Evolutionary conservation across 1,284 basidiomycete genomes (phyloP), one percentile per base, ranked within the genome.

Genomic region (Boletus sp.): DNA sequence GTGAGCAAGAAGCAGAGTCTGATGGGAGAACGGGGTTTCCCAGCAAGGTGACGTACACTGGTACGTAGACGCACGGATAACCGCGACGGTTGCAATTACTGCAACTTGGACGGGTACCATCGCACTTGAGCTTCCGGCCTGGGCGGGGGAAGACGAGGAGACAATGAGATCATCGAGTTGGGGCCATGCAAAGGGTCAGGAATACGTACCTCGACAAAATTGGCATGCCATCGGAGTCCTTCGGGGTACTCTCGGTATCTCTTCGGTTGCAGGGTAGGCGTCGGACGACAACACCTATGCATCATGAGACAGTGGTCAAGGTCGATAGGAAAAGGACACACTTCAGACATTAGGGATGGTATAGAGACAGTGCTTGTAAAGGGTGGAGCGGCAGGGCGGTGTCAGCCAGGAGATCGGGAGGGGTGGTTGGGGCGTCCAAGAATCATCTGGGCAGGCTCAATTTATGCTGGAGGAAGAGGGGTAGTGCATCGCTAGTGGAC

Each of bases 91-190:
- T 76, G 68, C 85, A 87, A 65, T 87, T 85, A 49, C 72, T 74
- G 68, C 85, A 87, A 31, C 79, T 77, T 6, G 85, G 85, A 31
- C 78, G 78, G 55, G 69, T 64, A 14, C 85, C 85, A 63, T 86
- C 83, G 64, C 85, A 87, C 72, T 86, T 87, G 52, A 87, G 68
- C 72, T 87, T 87, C 58, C 85, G 77, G 11, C 81, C 85, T 86
- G 60, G 21, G 28, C 40, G n/a, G 35, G 53, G 31, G 31, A 33
- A 9, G 43, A 52, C 38, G 50, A 50, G 11, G 27, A 50, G 6
- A 53, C 17, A 35, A 51, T 7, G 47, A 54, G 25, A 19, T n/a
- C 19, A 14, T 25, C 59, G 51, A 52, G 48, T 47, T 50, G 23
- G 43, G 55, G 46, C 48, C 40, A 33, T 43, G 31, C 19, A 28